These are phyloP conservation scores for Suillus luteus DNA, from an alignment of 768 basidiomycete genomes.

Conservation along the genomic window DNA sequence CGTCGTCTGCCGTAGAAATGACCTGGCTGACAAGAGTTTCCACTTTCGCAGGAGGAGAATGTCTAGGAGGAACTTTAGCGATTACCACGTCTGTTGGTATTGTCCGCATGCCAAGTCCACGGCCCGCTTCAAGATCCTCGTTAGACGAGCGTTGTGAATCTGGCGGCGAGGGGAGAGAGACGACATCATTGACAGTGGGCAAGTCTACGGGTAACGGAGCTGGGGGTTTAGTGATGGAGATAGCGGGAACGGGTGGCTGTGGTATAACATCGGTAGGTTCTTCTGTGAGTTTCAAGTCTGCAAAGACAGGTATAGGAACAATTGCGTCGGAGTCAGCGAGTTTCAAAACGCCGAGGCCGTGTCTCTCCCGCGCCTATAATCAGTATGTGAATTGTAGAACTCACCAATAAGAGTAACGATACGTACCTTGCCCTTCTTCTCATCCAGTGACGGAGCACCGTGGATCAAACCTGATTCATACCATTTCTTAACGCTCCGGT, in stretches of 20 bases:
- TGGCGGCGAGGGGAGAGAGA: slow-evolving; percentile 44
- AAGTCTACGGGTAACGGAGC: slow-evolving; percentile 70
- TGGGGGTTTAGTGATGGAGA: slow-evolving; percentile 70
- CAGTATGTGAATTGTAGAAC: slow-evolving; percentile 20
- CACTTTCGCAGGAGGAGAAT: slow-evolving; percentile 18
- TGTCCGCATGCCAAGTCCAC: slow-evolving; percentile 41
- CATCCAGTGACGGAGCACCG: slow-evolving; percentile 41
- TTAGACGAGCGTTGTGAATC: slow-evolving; percentile 44
- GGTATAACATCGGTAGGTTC: slow-evolving; percentile 24
- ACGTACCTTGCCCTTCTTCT: slow-evolving; percentile 55
- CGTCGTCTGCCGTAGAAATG: slow-evolving; percentile 3
- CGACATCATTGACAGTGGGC: slow-evolving; percentile 64
- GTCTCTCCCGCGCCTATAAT: slow-evolving; percentile 44
- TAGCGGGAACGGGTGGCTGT: slow-evolving; percentile 45
- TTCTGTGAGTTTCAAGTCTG: slow-evolving; percentile 29
- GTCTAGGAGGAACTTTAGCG: slow-evolving; percentile 17
- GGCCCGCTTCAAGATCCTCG: slow-evolving; percentile 44
- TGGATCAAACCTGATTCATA: slow-evolving; percentile 73
- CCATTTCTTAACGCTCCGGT: slow-evolving; percentile 86
- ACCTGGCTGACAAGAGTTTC: slow-evolving; percentile 20
- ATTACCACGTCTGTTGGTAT: slow-evolving; percentile 19
- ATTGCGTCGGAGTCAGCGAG: slow-evolving; percentile 50
- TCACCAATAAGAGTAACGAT: slow-evolving; percentile 4
- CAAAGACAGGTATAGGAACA: slow-evolving; percentile 64
- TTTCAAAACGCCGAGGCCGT: slow-evolving; percentile 45